Base-by-base conservation (phyloP, 257 asterid genomes). In the Phtheirospermum japonicum region DNA sequence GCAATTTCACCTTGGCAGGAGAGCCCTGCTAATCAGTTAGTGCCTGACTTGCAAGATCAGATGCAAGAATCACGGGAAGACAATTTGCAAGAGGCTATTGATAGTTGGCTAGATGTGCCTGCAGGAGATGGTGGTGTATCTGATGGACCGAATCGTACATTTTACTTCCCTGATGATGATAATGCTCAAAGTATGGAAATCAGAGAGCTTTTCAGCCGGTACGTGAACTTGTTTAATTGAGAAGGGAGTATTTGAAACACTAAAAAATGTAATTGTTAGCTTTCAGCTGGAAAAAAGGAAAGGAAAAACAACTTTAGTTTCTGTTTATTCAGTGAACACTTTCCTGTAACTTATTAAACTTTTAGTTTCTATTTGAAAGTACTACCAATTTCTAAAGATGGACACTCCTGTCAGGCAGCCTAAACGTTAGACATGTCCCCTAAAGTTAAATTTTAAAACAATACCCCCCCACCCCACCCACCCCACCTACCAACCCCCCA, bases 151-250 rank as follows among this genome's bases (percentile, higher is more conserved):
- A 60, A 53, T 52, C 88, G 56, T 46, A 5, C 85, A 10, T 66
- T 79, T 70, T 76, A 84, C 71, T 76, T 78, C 65, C 76, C 82
- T 5, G 87, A 75, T 60, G 88, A 88, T 58, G 95, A 88, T 63
- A 87, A 80, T 78, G 80, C 66, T 58, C 81, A 76, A 63, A 80
- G 74, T 61, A 77, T 78, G 33, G 99, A 93, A 73, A 77, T 93
- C 19, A 82, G 92, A 76, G 94, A 85, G 69, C 94, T 93, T 59
- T 87, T 79, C 58, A 89, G 96, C 84, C 76, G 99, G 99, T 89
- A 63, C 32, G 75, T 52, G 12, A 31, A 64, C 56, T 62, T 30
- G 30, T 34, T 23, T 52, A 8, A 20, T 23, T 52, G 17, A 18
- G n/a, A 48, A 8, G 2, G n/a, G 12, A 50, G 10, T 50, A 20